Evolutionary conservation across 2,329 filamentous ascomycete species (phyloP).

Genomic region (Elsinoe perseae): DNA sequence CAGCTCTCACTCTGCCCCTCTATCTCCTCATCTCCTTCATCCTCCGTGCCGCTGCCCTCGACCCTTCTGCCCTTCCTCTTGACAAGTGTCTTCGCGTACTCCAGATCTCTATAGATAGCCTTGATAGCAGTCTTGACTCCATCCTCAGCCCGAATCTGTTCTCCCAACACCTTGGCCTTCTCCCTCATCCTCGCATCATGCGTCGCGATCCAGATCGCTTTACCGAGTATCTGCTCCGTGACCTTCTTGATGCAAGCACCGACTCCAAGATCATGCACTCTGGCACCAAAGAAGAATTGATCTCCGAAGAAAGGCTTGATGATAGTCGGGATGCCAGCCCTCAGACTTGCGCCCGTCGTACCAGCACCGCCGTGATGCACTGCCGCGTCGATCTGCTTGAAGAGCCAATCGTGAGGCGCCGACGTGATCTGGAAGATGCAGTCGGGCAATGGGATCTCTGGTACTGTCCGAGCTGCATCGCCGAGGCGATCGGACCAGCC

Average conservation of each 20-base stretch:
- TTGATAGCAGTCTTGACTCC: slow-evolving; percentile 88
- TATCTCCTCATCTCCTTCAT: slow-evolving; percentile 24
- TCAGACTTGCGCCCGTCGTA: slow-evolving; percentile 85
- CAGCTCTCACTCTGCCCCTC: slow-evolving; percentile 45
- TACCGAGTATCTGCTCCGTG: slow-evolving; percentile 75
- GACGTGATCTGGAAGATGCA: slow-evolving; percentile 85
- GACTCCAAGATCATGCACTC: slow-evolving; percentile 88
- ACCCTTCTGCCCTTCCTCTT: slow-evolving; percentile 42
- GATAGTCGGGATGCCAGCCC: slow-evolving; percentile 87
- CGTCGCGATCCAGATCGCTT: slow-evolving; percentile 84
- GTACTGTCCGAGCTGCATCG: slow-evolving; percentile 48
- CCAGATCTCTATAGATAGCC: slow-evolving; percentile 86
- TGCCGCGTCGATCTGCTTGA: slow-evolving; percentile 84
- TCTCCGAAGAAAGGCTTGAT: slow-evolving; percentile 97
- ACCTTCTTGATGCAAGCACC: slow-evolving; percentile 83
- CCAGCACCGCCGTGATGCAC: slow-evolving; percentile 92
- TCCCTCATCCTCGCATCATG: slow-evolving; percentile 85
- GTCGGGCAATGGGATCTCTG: slow-evolving; percentile 62
- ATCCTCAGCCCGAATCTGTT: slow-evolving; percentile 80
- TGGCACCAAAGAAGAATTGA: slow-evolving; percentile 87
- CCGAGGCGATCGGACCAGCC: slow-evolving; percentile 87
- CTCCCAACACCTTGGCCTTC: slow-evolving; percentile 73
- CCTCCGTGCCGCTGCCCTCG: slow-evolving; percentile 22
- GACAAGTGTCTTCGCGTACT: slow-evolving; percentile 81
- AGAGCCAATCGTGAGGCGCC: slow-evolving; percentile 94